Conservation (phyloP, 192 early-diverging fungal genomes). For the Coemansia pectinata region DNA sequence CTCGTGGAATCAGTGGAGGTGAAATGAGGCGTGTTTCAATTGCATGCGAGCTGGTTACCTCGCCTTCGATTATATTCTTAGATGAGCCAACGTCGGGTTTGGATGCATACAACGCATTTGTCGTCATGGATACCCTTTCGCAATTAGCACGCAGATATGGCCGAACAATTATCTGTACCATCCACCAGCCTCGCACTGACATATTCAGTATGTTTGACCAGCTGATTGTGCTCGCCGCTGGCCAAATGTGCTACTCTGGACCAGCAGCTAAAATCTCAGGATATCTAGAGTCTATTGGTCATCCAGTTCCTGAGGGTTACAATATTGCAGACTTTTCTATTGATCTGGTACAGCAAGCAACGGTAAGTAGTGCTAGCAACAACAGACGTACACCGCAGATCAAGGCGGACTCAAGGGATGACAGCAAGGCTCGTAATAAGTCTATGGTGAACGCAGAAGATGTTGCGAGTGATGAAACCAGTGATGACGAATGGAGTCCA, state of each 20-base stretch:
- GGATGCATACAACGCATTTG: constrained; percentile 90
- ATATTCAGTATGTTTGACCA: constrained; percentile 91
- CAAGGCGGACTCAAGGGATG: background rate
- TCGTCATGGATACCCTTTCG: constrained; percentile 80
- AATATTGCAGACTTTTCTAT: constrained; percentile 85
- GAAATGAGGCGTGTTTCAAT: constrained; percentile 92
- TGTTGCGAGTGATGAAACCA: background rate
- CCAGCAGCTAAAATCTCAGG: constrained; percentile 60
- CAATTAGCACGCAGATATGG: constrained; percentile 38
- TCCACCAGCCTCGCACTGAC: constrained; percentile 92
- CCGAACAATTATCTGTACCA: constrained; percentile 84
- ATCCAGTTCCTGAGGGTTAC: constrained; percentile 78
- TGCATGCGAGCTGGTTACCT: constrained; percentile 91
- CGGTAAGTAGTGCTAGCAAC: constrained; percentile 3
- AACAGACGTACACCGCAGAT: background rate
- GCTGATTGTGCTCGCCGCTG: constrained; percentile 79
- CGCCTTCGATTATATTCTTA: constrained; percentile 84
- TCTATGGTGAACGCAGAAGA: background rate
- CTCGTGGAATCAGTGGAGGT: constrained; percentile 86
- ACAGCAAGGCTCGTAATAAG: background rate
- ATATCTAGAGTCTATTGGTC: constrained; percentile 74
- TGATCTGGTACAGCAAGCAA: constrained; percentile 48
- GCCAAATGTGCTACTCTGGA: constrained; percentile 83
- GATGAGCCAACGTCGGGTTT: constrained; percentile 83
- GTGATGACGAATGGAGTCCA: constrained; percentile 39